Conservation (phyloP, 2,329 filamentous ascomycete genomes). For the Neonectria neomacrospora region DNA sequence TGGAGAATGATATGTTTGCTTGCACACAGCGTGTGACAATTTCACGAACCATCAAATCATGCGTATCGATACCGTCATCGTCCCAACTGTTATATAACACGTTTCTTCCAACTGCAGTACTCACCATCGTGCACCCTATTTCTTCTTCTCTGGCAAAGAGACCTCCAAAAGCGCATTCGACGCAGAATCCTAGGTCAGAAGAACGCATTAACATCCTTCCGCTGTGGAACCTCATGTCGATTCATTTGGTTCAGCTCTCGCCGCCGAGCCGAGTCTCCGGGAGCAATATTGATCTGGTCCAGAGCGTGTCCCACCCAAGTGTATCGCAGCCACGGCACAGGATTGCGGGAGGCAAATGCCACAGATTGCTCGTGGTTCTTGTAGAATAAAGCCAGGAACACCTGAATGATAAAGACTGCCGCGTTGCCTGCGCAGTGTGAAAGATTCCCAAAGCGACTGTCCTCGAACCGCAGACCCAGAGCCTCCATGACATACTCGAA, state of each 20-base stretch:
- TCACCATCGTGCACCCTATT: too few species aligned
- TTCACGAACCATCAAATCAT: background rate
- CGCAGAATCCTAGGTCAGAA: background rate
- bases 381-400: conserved; percentile 28
- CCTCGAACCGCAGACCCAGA: conserved; percentile 31
- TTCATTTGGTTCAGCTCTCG: conserved; percentile 30
- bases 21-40: too few species aligned
- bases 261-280: conserved; percentile 10
- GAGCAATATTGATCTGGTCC: conserved; percentile 32
- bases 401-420: conserved; percentile 28
- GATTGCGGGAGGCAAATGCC: conserved; percentile 14
- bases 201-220: conserved; percentile 23
- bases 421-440: conserved; percentile 28
- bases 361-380: conserved; percentile 13
- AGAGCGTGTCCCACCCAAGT: conserved; percentile 36
- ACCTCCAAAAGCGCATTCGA: background rate
- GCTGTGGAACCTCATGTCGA: conserved; percentile 22
- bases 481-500: conserved; percentile 32
- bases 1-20: background rate
- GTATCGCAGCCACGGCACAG: conserved; percentile 30
- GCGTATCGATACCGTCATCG: background rate
- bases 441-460: conserved; percentile 32
- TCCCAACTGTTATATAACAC: too few species aligned
- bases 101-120: too few species aligned
- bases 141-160: background rate